These are phyloP conservation scores for Colletotrichum sp. DNA, from an alignment of 2,329 filamentous ascomycete species.

Conservation along the genomic window DNA sequence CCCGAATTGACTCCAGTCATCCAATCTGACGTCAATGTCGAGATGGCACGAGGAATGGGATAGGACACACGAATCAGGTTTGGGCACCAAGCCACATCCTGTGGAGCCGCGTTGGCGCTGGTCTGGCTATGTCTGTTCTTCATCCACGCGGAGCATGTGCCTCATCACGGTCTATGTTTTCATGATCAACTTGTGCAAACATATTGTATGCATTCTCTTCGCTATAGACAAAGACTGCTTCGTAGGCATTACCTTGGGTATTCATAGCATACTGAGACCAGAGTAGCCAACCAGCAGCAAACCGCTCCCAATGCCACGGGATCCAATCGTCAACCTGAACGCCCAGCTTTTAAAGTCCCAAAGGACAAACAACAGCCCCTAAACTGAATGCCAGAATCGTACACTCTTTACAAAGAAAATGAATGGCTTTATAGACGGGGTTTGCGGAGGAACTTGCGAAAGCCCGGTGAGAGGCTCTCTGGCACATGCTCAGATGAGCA, in stretches of 20 bases:
- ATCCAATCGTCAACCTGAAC: slow-evolving; percentile 13
- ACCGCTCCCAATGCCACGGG: background rate
- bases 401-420: slow-evolving; percentile 17
- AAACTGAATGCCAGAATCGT: background rate
- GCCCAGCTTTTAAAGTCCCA: slow-evolving; percentile 21
- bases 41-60: background rate
- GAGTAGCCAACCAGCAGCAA: slow-evolving; percentile 2
- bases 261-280: slow-evolving; percentile 14
- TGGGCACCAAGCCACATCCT: background rate
- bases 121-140: background rate
- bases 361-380: background rate
- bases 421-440: background rate
- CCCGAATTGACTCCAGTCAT: background rate
- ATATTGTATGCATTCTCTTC: background rate
- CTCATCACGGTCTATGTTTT: background rate
- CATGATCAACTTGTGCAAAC: background rate
- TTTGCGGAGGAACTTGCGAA: background rate
- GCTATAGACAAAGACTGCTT: background rate
- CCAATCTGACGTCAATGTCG: slow-evolving; percentile 16
- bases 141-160: background rate
- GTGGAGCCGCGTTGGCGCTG: background rate
- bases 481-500: background rate
- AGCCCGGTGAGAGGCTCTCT: too few relatives aligned
- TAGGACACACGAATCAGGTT: background rate
- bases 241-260: slow-evolving; percentile 5